These are phyloP conservation scores for Arthrobotrys conoides DNA, from an alignment of 2,329 filamentous ascomycete genomes.

Conservation along the genomic window DNA sequence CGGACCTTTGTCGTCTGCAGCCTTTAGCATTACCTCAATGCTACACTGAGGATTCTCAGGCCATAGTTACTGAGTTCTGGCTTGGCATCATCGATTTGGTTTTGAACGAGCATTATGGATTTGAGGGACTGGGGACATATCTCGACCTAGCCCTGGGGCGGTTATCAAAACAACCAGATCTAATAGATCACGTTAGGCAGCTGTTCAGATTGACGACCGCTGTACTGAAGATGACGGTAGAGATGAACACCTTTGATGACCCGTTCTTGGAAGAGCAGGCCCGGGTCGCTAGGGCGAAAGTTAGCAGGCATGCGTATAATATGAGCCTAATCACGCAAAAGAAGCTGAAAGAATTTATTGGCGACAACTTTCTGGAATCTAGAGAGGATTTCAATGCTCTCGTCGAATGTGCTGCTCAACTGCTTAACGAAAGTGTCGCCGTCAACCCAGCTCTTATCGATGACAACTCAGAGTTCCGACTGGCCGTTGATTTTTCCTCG, in stretches of 20 bases:
- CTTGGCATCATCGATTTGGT: conserved; percentile 52
- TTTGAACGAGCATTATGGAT: conserved; percentile 61
- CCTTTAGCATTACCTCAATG: conserved; percentile 44
- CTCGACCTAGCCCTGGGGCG: conserved; percentile 59
- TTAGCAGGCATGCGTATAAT: conserved; percentile 54
- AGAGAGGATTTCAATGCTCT: conserved; percentile 57
- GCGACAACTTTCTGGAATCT: conserved; percentile 44
- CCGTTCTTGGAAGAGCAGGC: conserved; percentile 57
- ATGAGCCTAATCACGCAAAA: conserved; percentile 60
- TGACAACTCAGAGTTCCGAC: conserved; percentile 44
- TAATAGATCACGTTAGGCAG: conserved; percentile 45
- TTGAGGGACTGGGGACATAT: conserved; percentile 58
- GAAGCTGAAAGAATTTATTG: conserved; percentile 59
- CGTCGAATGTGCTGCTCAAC: conserved; percentile 47
- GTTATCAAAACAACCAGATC: conserved; percentile 61
- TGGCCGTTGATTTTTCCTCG: conserved; percentile 37
- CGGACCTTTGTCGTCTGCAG: conserved; percentile 46
- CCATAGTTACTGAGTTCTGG: conserved; percentile 48
- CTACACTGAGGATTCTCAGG: conserved; percentile 39
- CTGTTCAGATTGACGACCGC: conserved; percentile 41
- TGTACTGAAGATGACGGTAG: conserved; percentile 40
- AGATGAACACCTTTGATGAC: conserved; percentile 55
- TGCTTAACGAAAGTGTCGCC: conserved; percentile 48
- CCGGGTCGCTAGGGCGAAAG: conserved; percentile 44
- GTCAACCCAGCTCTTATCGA: conserved; percentile 50